Conservation (phyloP, 176 grass and related monocot species). For the Triticum urartu region DNA sequence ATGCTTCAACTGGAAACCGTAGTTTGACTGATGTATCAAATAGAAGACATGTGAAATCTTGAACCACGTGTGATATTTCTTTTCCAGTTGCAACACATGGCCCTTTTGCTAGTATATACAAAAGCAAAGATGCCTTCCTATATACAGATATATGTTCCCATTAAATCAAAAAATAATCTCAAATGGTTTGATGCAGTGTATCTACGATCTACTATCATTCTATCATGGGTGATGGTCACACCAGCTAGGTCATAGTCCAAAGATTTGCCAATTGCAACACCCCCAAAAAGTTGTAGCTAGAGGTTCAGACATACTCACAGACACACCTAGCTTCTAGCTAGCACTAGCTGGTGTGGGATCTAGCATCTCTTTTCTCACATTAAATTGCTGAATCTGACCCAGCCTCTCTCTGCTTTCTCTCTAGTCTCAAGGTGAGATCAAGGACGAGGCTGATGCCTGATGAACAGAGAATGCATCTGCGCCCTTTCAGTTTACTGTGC, state of each 20-base stretch:
- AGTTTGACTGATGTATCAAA: too few relatives aligned
- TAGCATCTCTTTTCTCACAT: constrained; percentile 10
- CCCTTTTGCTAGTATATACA: too few relatives aligned
- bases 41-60: too few relatives aligned
- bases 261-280: constrained; percentile 41
- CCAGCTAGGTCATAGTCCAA: constrained; percentile 23
- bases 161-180: background rate
- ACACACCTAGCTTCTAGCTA: background rate
- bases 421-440: constrained; percentile 13
- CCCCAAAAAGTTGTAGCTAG: constrained; percentile 9
- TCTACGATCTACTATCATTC: background rate
- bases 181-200: background rate
- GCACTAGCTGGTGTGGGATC: background rate
- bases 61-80: too few relatives aligned
- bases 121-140: too few relatives aligned
- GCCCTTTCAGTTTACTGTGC: constrained; percentile 43
- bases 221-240: constrained; percentile 33
- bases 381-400: constrained; percentile 25
- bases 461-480: constrained; percentile 41
- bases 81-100: too few relatives aligned
- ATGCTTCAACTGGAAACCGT: too few relatives aligned
- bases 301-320: background rate
- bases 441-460: background rate
- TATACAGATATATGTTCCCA: background rate
- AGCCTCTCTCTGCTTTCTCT: background rate